phyloP scores from a whole-genome alignment of 108 stramenopile species.

The Nannochloropsis oceanica region DNA sequence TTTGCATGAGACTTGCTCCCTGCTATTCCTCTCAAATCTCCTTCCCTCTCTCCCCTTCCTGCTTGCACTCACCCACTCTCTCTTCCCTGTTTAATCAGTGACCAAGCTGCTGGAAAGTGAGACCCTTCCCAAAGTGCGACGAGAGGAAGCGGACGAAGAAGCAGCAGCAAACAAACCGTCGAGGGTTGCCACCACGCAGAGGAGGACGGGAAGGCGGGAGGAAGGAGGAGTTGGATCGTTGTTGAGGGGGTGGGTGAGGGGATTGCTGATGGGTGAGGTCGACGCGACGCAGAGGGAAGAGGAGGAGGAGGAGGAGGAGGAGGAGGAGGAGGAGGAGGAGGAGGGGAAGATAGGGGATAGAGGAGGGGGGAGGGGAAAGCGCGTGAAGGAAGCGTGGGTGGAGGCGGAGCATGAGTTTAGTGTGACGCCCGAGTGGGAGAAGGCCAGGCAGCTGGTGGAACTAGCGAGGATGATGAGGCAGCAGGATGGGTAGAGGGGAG shows the following conservation, averaged over 20 bases:
- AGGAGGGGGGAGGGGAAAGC: neutral
- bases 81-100: neutral
- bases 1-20: neutral
- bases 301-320: neutral
- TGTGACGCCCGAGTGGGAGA: neutral
- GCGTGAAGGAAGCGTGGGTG: neutral
- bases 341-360: too few species aligned
- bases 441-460: neutral
- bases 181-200: too few species aligned
- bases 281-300: neutral
- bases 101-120: neutral
- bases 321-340: neutral
- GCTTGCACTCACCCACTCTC: neutral
- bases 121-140: neutral
- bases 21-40: neutral
- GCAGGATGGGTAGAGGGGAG: neutral
- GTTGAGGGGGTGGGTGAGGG: neutral
- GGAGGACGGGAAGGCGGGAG: neutral
- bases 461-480: neutral
- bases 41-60: neutral
- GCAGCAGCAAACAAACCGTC: too few species aligned
- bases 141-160: neutral
- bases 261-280: neutral
- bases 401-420: neutral
- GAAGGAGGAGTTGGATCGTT: neutral